Evolutionary conservation across 129 eudicot species (phyloP), one percentile per base, ranked within the genome.

Genomic region (Lactuca sativa): DNA sequence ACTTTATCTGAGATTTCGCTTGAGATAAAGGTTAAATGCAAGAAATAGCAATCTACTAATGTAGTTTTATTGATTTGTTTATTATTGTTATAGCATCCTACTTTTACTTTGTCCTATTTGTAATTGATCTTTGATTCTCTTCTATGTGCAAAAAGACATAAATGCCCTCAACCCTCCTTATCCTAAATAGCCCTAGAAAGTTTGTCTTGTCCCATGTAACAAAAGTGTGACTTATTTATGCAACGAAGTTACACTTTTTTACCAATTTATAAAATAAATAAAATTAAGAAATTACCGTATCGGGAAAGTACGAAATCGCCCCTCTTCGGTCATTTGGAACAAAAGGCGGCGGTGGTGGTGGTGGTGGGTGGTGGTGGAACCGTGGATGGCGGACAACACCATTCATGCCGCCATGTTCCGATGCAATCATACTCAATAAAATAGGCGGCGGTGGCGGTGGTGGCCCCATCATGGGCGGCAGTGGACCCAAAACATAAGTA

Each of bases 381-480:
- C 54, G 70, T 8, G 83, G 83, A 62, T 38, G 65, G 38, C 33
- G 78, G 56, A 74, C 76, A 30, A 72, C 67, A 53, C 86, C 85
- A 5, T 76, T 81, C 37, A 51, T 71, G 56, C 73, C 70, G 11
- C 59, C 78, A 59, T 80, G 76, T 58, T 83, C 87, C 59, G 85
- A 74, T 2, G 77, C 78, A 34, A 57, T 71, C 74, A 84, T 75
- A 75, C 36, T 71, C 14, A 59, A 69, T 64, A 62, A 78, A 52
- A 67, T 69, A 70, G 76, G 47, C 47, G 79, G 78, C 0, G 81
- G 80, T 3, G 73, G 66, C 6, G 77, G 78, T 65, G 91, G 91
- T 62, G 72, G 80, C 7, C 69, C 64, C 75, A 68, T 58, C 78
- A 58, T 61, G 65, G 81, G 61, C 15, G 80, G 63, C 31, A 43